Base-by-base conservation (phyloP, 1,284 basidiomycete species). In the Earliella scabrosa region DNA sequence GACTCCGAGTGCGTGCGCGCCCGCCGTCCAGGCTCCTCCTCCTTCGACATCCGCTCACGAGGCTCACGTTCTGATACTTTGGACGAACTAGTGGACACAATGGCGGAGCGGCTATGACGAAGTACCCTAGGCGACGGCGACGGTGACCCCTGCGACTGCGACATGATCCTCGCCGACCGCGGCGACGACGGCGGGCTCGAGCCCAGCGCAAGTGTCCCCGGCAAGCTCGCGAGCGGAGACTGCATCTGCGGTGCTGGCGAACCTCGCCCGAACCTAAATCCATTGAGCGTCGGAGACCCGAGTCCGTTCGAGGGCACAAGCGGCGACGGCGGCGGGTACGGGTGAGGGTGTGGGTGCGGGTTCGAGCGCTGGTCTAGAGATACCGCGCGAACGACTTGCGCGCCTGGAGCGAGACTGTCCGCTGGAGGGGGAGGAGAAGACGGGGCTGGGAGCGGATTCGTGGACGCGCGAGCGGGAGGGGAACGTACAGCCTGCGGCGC, bases 81-180 rank as follows among this genome's bases (percentile, higher is more conserved):
- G n/a, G n/a, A n/a, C 11, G 60, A 47, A 39, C 59, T 58, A 14
- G 61, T 56, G 13, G 60, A 60, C 38, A 67, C 45, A 18, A 65
- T 57, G 3, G 69, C 67, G 11, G 69, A 71, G 7, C 64, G 62
- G 45, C 65, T 68, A 45, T 66, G 67, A 10, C 69, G 60, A 14
- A 71, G 52, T 34, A 62, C 57, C 31, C 50, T 53, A 43, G 54
- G 52, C 14, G 59, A n/a, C n/a, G n/a, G n/a, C n/a, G n/a, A n/a
- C n/a, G n/a, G n/a, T n/a, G n/a, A n/a, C n/a, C n/a, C n/a, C n/a
- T n/a, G 49, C 20, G 58, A 36, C n/a, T 31, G 27, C 10, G 60
- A 41, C 49, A 58, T 55, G 35, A 43, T 49, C 49, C 45, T 20
- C 21, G 57, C 52, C 21, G 58, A 62, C 26, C 57, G 44, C 4